Evolutionary conservation across 1,139 yeast species (phyloP).

Genomic region (Pichia sp.): DNA sequence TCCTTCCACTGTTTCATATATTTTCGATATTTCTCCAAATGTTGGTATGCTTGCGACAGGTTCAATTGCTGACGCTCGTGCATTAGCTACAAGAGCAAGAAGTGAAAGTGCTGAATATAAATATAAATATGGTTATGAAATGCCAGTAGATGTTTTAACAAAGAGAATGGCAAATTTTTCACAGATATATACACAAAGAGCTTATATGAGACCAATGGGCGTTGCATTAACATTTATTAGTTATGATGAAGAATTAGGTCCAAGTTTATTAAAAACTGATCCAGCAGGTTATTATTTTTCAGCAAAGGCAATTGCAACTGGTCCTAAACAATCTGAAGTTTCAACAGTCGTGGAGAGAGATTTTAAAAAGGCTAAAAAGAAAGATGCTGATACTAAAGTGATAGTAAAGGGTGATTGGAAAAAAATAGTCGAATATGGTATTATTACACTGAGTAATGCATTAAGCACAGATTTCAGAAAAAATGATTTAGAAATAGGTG

Average conservation of each 20-base stretch:
- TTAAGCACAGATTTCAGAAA: conserved; percentile 91
- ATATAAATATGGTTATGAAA: conserved; percentile 91
- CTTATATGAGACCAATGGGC: conserved; percentile 98
- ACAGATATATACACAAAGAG: conserved; percentile 94
- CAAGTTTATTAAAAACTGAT: conserved; percentile 88
- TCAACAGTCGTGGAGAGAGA: conserved; percentile 87
- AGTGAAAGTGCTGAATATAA: conserved; percentile 92
- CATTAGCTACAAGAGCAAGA: conserved; percentile 85
- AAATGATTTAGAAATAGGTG: conserved; percentile 89
- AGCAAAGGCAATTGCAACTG: conserved; percentile 89
- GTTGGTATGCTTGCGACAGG: conserved; percentile 95
- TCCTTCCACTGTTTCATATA: conserved; percentile 74
- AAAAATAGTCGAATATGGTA: conserved; percentile 83
- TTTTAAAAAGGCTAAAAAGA: conserved; percentile 56
- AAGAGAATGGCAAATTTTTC: conserved; percentile 94
- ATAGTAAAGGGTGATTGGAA: conserved; percentile 81
- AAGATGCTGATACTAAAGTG: conserved; percentile 18
- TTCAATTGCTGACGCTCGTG: conserved; percentile 92
- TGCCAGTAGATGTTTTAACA: conserved; percentile 92
- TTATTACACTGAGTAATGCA: conserved; percentile 76
- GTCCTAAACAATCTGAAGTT: conserved; percentile 97
- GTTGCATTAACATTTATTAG: conserved; percentile 86
- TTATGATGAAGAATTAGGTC: conserved; percentile 84
- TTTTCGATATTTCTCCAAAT: conserved; percentile 73
- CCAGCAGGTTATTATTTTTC: conserved; percentile 97